Percentiles rank a stretch among this genome's conserved stretches.
These are phyloP conservation scores for Lepiota venenata DNA, from an alignment of 768 basidiomycete genomes.

Conservation along the genomic window DNA sequence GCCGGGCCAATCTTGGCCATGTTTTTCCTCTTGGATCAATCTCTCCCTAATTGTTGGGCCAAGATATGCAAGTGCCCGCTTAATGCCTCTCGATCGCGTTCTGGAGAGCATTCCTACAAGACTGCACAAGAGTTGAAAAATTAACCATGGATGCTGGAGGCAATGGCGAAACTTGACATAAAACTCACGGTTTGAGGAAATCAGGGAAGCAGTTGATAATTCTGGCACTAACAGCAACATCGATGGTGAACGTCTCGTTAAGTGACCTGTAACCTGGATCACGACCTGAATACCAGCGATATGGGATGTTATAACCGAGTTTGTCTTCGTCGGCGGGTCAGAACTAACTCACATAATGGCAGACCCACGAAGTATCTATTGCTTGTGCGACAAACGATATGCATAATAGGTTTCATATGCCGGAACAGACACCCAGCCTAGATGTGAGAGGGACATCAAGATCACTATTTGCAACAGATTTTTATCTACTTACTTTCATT, in stretches of 20 bases:
- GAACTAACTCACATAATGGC: conserved; percentile 36
- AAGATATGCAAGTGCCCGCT: conserved; percentile 12
- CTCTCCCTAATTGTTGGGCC: conserved; percentile 13
- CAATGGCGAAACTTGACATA: conserved; percentile 19
- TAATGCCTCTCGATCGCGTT: not conserved
- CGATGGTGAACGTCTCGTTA: conserved; percentile 27
- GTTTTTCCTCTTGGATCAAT: conserved; percentile 2
- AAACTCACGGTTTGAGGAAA: conserved; percentile 36
- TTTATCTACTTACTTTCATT: not conserved
- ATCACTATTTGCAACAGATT: not conserved
- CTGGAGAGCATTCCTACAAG: conserved; percentile 15
- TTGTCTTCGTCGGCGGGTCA: not conserved
- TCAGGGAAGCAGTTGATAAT: conserved; percentile 32
- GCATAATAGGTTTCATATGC: conserved; percentile 22
- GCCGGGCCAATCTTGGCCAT: conserved; percentile 8
- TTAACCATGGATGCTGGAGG: not conserved
- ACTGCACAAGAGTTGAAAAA: not conserved
- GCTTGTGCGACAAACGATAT: conserved; percentile 34
- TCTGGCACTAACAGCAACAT: conserved; percentile 23
- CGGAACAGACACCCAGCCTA: conserved; percentile 38
- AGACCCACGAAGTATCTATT: conserved; percentile 47
- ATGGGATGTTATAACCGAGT: not conserved
- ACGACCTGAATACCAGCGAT: conserved; percentile 25
- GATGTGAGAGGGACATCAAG: not conserved
- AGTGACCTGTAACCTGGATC: conserved; percentile 32